Conservation (phyloP, 2,329 filamentous ascomycete species). For the Colletotrichum liriopes region DNA sequence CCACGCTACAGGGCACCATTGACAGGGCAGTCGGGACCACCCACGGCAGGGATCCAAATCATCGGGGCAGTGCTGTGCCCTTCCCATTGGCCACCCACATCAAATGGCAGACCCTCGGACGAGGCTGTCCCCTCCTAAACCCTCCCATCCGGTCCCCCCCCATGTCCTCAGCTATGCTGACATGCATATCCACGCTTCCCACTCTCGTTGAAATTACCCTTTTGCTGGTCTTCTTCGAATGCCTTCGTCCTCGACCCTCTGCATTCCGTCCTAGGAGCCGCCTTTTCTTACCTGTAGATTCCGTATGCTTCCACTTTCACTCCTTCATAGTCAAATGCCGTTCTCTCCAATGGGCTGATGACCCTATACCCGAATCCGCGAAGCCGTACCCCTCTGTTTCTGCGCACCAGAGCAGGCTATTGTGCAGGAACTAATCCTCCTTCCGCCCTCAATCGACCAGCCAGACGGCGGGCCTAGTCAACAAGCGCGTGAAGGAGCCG, state of each 20-base stretch:
- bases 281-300: slow-evolving; percentile 4
- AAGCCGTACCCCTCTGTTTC: slow-evolving; percentile 28
- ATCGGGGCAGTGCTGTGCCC: slow-evolving; percentile 2
- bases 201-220: slow-evolving; percentile 29
- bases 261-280: background rate
- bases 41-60: slow-evolving; percentile 28
- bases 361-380: slow-evolving; percentile 15
- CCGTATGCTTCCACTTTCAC: slow-evolving; percentile 9
- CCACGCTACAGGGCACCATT: slow-evolving; percentile 22
- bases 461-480: background rate
- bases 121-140: slow-evolving; percentile 27
- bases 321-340: background rate
- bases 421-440: slow-evolving; percentile 4
- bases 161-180: slow-evolving; percentile 41
- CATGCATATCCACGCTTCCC: slow-evolving; percentile 39
- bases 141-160: background rate
- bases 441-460: slow-evolving; percentile 7
- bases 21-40: slow-evolving; percentile 30
- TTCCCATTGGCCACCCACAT: background rate
- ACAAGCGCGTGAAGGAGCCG: background rate
- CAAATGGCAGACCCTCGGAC: slow-evolving; percentile 11
- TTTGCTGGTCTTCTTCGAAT: slow-evolving; percentile 10
- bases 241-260: slow-evolving; percentile 21
- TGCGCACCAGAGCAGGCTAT: slow-evolving; percentile 30
- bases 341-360: slow-evolving; percentile 32